These are phyloP conservation scores for Euryodendron excelsum DNA, from an alignment of 148 eudicot species.

Conservation along the genomic window DNA sequence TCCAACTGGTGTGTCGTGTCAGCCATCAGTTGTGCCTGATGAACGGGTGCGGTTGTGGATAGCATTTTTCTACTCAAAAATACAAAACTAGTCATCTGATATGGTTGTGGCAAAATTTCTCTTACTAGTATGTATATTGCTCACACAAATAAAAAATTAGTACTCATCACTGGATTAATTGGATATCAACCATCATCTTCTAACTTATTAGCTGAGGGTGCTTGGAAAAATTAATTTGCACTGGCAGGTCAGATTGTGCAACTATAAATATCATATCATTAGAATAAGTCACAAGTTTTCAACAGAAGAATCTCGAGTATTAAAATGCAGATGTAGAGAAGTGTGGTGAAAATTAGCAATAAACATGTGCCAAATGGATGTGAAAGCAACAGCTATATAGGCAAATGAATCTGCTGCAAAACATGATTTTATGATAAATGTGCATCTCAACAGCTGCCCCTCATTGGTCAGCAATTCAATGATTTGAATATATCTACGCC, in stretches of 20 bases:
- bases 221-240: neutral
- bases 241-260: slow-evolving; percentile 12
- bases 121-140: slow-evolving; percentile 27
- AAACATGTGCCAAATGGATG: neutral
- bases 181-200: neutral
- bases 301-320: slow-evolving; percentile 1
- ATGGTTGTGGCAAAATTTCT: slow-evolving; percentile 1
- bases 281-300: neutral
- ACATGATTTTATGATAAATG: neutral
- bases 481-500: slow-evolving; percentile 11
- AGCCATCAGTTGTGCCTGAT: no score
- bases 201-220: neutral
- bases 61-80: neutral
- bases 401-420: slow-evolving; percentile 17
- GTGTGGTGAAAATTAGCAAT: neutral
- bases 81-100: neutral
- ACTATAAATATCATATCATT: neutral
- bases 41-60: no score
- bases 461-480: slow-evolving; percentile 4
- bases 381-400: slow-evolving; percentile 18
- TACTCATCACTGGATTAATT: neutral
- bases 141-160: neutral
- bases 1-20: no score
- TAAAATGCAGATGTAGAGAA: neutral
- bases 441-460: slow-evolving; percentile 21